Evolutionary conservation across 306 rosid genomes (phyloP).

Genomic region (Medicago arabica): DNA sequence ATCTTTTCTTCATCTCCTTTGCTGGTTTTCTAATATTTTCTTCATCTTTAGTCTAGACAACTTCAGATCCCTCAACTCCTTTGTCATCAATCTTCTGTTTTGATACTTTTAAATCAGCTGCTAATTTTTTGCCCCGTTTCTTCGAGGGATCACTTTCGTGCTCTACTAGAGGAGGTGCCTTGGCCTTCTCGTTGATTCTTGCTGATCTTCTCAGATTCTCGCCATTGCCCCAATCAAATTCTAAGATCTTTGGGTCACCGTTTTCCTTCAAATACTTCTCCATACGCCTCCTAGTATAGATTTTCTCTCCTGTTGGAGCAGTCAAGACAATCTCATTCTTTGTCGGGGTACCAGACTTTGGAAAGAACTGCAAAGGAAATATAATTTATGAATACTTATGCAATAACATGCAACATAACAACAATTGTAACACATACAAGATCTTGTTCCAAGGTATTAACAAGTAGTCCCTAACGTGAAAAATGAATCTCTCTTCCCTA

Average conservation of each 20-base stretch:
- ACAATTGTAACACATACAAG: constrained; percentile 26
- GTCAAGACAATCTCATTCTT: constrained; percentile 81
- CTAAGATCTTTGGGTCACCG: constrained; percentile 74
- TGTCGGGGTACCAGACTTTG: constrained; percentile 84
- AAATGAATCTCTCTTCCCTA: constrained; percentile 14
- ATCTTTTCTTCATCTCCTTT: constrained; percentile 37
- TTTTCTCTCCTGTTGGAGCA: constrained; percentile 93
- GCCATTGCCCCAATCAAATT: constrained; percentile 97
- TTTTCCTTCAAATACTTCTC: constrained; percentile 90
- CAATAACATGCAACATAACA: constrained; percentile 29
- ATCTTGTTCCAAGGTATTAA: constrained; percentile 18
- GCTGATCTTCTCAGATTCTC: constrained; percentile 96
- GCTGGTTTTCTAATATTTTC: constrained; percentile 54
- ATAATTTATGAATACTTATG: constrained; percentile 32
- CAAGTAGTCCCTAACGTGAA: constrained; percentile 26
- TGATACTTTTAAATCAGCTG: constrained; percentile 47
- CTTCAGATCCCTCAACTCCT: constrained; percentile 58
- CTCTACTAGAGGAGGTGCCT: constrained; percentile 52
- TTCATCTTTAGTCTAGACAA: constrained; percentile 46
- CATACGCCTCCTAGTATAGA: constrained; percentile 71
- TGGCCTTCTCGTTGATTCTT: constrained; percentile 86
- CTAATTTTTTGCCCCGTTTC: constrained; percentile 70
- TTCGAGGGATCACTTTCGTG: constrained; percentile 65
- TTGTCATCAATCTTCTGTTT: constrained; percentile 46
- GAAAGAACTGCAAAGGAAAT: constrained; percentile 67